These are phyloP conservation scores for Pseudotulostoma volvatum DNA, from an alignment of 495 filamentous ascomycete genomes.

Conservation along the genomic window DNA sequence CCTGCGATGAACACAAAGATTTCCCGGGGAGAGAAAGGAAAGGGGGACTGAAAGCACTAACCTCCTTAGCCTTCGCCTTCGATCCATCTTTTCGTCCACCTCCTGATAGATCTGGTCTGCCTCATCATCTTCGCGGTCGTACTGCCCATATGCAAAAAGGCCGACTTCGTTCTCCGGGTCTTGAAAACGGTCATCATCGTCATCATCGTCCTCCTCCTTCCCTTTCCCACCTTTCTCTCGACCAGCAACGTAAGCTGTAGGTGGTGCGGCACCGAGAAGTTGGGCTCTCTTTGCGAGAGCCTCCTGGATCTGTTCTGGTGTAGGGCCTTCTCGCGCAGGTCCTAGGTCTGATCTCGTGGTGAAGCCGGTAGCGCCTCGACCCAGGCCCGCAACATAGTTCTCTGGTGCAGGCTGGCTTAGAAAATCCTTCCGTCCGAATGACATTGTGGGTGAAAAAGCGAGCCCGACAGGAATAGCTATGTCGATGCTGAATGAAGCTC, in stretches of 20 bases:
- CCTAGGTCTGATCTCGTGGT: conserved; percentile 94
- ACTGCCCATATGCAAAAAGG: conserved; percentile 82
- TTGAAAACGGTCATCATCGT: conserved; percentile 76
- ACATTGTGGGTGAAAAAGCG: conserved; percentile 37
- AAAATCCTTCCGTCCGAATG: conserved; percentile 72
- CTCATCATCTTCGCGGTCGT: conserved; percentile 93
- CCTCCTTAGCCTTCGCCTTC: conserved; percentile 71
- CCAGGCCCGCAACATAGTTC: conserved; percentile 96
- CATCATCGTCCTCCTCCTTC: conserved; percentile 52
- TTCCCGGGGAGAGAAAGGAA: conserved; percentile 16
- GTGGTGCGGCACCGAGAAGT: conserved; percentile 62
- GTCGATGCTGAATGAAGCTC: too few species aligned
- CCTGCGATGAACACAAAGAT: conserved; percentile 57
- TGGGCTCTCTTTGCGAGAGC: conserved; percentile 83
- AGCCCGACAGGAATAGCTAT: too few species aligned
- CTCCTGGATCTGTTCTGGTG: conserved; percentile 96
- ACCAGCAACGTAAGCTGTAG: conserved; percentile 59
- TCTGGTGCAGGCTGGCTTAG: conserved; percentile 81
- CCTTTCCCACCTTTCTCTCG: conserved; percentile 47
- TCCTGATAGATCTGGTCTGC: conserved; percentile 89
- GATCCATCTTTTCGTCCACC: conserved; percentile 94
- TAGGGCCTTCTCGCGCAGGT: conserved; percentile 89
- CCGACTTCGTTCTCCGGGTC: conserved; percentile 97
- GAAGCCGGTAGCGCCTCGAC: conserved; percentile 94
- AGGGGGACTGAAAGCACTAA: conserved; percentile 39